Evolutionary conservation across 2,329 filamentous ascomycete species (phyloP), one percentile per base, ranked within the genome.

Genomic region (Sclerotiophoma versabilis): DNA sequence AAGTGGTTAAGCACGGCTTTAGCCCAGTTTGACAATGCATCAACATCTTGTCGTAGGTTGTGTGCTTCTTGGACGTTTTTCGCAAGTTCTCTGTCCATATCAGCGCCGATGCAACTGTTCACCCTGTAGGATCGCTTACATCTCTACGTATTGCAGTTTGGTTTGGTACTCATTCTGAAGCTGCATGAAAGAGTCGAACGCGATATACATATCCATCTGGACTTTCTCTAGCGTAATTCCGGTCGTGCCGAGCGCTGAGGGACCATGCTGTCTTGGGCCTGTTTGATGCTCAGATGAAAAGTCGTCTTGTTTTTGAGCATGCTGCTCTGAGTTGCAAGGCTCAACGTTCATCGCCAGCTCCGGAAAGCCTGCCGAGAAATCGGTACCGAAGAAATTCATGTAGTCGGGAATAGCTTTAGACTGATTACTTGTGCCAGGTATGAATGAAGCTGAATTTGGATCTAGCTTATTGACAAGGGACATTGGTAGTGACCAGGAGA

Each of bases 41-140:
- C 19, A 11, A 53, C 29, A 41, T 53, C 49, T 34, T 43, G 5
- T n/a, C 42, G 42, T 4, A 53, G 19, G 17, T 19, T 32, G 9
- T 36, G 12, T 12, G 37, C 22, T 36, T 41, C 30, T 22, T 33
- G 14, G 10, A 26, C 12, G 33, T 44, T 32, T 17, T 39, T 34
- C 34, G 49, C 23, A 4, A 36, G 20, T 12, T 36, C 23, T 14
- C 32, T 45, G 15, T n/a, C n/a, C n/a, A n/a, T n/a, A n/a, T n/a
- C n/a, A n/a, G n/a, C n/a, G n/a, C n/a, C n/a, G n/a, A n/a, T n/a
- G n/a, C n/a, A n/a, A n/a, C n/a, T n/a, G n/a, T n/a, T n/a, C n/a
- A n/a, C n/a, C n/a, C n/a, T n/a, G n/a, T n/a, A n/a, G n/a, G n/a
- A n/a, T n/a, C n/a, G n/a, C n/a, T n/a, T n/a, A 29, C 39, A 4